These are phyloP conservation scores for Pyronema domesticum DNA, from an alignment of 495 filamentous ascomycete genomes.

Conservation along the genomic window DNA sequence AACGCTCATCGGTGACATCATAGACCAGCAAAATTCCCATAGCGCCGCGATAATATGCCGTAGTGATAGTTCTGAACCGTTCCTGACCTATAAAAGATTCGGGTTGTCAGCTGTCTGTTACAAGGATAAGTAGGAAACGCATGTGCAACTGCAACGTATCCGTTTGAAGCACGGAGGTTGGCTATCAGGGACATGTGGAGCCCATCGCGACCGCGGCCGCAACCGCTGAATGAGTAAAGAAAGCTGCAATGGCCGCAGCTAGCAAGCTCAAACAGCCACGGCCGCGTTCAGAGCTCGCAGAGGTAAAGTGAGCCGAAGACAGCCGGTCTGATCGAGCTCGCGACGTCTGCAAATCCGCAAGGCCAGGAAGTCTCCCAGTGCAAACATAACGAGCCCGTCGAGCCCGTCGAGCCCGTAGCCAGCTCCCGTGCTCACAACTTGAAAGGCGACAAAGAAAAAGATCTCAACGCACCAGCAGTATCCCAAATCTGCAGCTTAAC, in stretches of 20 bases:
- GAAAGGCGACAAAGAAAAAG: not conserved
- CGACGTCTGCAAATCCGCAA: no score
- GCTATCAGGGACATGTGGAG: no score
- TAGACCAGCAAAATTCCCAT: slow-evolving; percentile 98
- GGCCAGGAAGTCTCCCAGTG: no score
- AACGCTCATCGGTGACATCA: slow-evolving; percentile 93
- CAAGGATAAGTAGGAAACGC: not conserved
- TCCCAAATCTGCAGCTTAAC: slow-evolving; percentile 99
- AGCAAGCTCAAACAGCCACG: slow-evolving; percentile 4
- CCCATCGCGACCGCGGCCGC: no score
- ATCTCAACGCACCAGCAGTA: slow-evolving; percentile 43
- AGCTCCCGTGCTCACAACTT: no score
- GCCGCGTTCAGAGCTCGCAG: not conserved
- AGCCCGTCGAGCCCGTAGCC: no score
- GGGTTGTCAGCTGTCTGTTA: not conserved
- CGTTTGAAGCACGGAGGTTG: no score
- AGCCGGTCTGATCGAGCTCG: no score
- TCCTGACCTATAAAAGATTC: slow-evolving; percentile 44
- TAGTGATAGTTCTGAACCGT: slow-evolving; percentile 95
- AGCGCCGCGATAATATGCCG: slow-evolving; percentile 92
- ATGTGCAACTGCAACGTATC: no score
- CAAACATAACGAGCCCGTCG: no score
- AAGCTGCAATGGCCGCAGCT: not conserved
- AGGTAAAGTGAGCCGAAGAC: not conserved
- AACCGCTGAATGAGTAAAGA: not conserved